Percentiles rank a stretch among this genome's conserved stretches.
These are phyloP conservation scores for Exophiala oligosperma DNA, from an alignment of 2,329 filamentous ascomycete genomes.

Conservation along the genomic window DNA sequence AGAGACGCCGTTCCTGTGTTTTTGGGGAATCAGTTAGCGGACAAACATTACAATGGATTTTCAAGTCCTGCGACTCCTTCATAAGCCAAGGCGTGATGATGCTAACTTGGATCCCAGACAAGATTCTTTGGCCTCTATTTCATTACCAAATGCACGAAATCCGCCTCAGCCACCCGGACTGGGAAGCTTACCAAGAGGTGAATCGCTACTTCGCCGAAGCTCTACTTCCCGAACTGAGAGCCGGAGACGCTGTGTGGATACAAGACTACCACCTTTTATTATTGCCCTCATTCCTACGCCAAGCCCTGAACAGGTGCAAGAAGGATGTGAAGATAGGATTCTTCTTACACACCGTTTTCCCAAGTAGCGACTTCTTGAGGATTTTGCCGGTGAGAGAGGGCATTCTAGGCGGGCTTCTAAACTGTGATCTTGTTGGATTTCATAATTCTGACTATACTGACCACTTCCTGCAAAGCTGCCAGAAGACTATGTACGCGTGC, in stretches of 20 bases:
- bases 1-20: constrained; percentile 1
- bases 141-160: not conserved
- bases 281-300: constrained; percentile 72
- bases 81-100: too few relatives aligned
- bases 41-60: constrained; percentile 6
- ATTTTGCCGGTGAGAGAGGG: constrained; percentile 87
- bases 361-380: constrained; percentile 89
- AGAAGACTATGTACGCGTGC: too few relatives aligned
- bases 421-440: constrained; percentile 91
- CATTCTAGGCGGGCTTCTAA: constrained; percentile 81
- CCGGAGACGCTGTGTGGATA: constrained; percentile 60
- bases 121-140: constrained; percentile 9
- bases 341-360: constrained; percentile 90
- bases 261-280: constrained; percentile 51
- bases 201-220: constrained; percentile 89
- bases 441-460: constrained; percentile 95
- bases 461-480: constrained; percentile 65
- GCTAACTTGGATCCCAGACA: not conserved
- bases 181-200: constrained; percentile 89
- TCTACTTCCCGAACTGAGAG: constrained; percentile 83
- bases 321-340: constrained; percentile 91
- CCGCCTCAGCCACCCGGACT: constrained; percentile 40
- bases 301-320: constrained; percentile 64
- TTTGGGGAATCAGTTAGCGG: not conserved
- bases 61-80: not conserved